phyloP scores from a whole-genome alignment of 495 filamentous ascomycete genomes.

The Trichocladium uniseriatum region DNA sequence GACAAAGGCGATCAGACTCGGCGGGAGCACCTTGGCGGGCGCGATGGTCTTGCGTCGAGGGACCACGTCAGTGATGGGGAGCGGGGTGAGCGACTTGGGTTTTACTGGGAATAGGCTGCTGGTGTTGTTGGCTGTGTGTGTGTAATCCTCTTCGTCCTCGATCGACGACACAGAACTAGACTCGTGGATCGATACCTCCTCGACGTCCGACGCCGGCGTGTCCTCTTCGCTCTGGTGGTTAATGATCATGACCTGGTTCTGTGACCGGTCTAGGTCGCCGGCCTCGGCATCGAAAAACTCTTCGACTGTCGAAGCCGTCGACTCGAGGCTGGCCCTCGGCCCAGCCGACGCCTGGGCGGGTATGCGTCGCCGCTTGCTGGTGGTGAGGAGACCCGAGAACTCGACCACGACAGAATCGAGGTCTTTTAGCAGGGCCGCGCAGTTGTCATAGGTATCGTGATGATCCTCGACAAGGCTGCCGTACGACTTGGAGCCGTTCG shows the following conservation, averaged over 20 bases:
- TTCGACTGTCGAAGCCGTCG: conserved; percentile 55
- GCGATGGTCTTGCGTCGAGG: conserved; percentile 61
- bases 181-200: conserved; percentile 50
- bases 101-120: conserved; percentile 57
- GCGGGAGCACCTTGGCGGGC: conserved; percentile 64
- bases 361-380: conserved; percentile 68
- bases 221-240: conserved; percentile 54
- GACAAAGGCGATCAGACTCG: conserved; percentile 84
- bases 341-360: conserved; percentile 40
- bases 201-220: conserved; percentile 41
- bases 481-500: conserved; percentile 28
- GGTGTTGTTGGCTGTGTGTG: conserved; percentile 30
- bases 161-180: conserved; percentile 52
- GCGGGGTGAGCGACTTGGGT: conserved; percentile 65
- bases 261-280: conserved; percentile 48
- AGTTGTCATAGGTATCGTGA: conserved; percentile 60
- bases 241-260: conserved; percentile 60
- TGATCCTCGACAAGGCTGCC: conserved; percentile 31
- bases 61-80: conserved; percentile 58
- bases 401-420: conserved; percentile 73
- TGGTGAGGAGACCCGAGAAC: conserved; percentile 64
- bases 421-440: conserved; percentile 69
- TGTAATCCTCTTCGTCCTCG: conserved; percentile 39
- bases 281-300: conserved; percentile 93
- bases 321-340: conserved; percentile 68